These are phyloP conservation scores for Juncus inflexus DNA, from an alignment of 176 grass and related monocot species.

Conservation along the genomic window DNA sequence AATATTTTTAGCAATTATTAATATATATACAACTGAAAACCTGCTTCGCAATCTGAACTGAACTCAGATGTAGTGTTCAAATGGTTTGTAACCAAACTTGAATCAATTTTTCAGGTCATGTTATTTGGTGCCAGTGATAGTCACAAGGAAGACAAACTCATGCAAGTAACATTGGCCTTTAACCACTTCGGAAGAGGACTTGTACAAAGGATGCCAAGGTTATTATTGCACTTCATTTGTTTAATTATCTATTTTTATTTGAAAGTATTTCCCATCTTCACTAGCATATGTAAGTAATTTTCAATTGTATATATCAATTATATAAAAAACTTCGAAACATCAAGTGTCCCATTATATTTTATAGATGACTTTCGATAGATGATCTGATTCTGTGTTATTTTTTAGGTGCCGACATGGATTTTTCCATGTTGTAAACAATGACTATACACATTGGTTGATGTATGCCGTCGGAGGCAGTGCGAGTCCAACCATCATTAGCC, in stretches of 20 bases:
- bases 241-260: not conserved
- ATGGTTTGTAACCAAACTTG: not conserved
- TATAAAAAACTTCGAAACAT: constrained; percentile 1
- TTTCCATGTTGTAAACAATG: constrained; percentile 67
- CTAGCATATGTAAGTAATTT: not conserved
- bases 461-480: constrained; percentile 59
- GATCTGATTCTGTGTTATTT: not conserved
- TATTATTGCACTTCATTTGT: not conserved
- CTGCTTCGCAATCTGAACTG: too few species aligned
- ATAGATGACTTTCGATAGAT: not conserved
- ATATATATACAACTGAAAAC: too few species aligned
- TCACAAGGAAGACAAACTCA: constrained; percentile 38
- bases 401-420: constrained; percentile 53
- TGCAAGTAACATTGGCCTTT: constrained; percentile 75
- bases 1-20: too few species aligned
- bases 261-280: not conserved
- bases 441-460: constrained; percentile 81
- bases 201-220: constrained; percentile 79
- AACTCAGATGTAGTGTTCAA: too few species aligned
- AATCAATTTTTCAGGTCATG: constrained; percentile 42
- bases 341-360: not conserved
- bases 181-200: constrained; percentile 83
- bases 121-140: constrained; percentile 59
- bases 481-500: constrained; percentile 62
- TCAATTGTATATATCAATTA: not conserved